Evolutionary conservation across 768 basidiomycete species (phyloP), one percentile per base, ranked within the genome.

Genomic region (Boletellus sp.): DNA sequence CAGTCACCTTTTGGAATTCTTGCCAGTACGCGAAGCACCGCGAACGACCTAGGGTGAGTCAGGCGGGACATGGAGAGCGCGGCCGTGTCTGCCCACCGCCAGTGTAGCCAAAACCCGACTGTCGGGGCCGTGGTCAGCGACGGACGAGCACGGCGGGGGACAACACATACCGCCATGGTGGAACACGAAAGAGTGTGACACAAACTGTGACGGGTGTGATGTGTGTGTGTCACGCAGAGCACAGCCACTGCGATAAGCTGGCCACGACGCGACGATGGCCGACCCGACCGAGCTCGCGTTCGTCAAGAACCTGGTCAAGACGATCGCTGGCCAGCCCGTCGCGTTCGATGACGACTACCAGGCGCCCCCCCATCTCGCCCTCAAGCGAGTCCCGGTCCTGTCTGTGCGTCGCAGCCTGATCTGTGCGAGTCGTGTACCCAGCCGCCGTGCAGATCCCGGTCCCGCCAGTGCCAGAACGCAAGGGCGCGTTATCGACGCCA

Each of bases 11-110:
- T 57, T 83, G 77, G 72, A 90, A 88, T 68, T 94, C 90, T 63
- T 94, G 92, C 92, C 93, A 95, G 72, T 86, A 90, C 12, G 81
- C 76, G 69, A 94, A 94, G 71, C 94, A 96, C 61, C 90, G 79
- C 53, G 89, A 82, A 56, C 82, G 83, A 59, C 90, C 91, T 93
- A 54, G 38, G 32, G 42, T 38, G 24, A 23, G 51, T 54, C 37
- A 55, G 34, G 45, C 32, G 11, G 24, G n/a, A n/a, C 26, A 24
- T 26, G 40, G 22, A 2, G 2, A 17, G 19, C 9, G 4, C 16
- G 16, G 2, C 19, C n/a, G 13, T 41, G 42, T 3, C 20, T n/a
- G 62, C 74, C 44, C 54, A 81, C 81, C 82, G 66, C 83, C 84
- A 48, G 72, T 75, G 63, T 79, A 84, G 44, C 80, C 72, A 67